phyloP scores from a whole-genome alignment of 2,329 filamentous ascomycete species.

The Aspergillus carbonarius region DNA sequence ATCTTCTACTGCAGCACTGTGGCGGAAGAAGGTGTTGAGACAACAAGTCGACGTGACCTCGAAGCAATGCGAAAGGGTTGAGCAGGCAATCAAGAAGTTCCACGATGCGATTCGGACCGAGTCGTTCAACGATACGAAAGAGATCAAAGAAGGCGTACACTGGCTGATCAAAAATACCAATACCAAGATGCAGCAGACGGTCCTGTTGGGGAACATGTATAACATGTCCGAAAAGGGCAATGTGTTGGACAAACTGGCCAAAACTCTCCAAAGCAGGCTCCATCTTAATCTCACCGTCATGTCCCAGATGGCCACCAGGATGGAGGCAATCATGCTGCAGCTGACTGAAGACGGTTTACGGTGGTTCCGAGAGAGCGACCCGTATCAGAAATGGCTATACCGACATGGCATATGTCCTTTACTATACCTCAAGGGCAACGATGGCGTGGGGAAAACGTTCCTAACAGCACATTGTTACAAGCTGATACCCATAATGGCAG shows the following conservation, averaged over 20 bases:
- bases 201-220: background rate
- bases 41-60: background rate
- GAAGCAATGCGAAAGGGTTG: background rate
- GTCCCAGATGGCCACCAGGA: background rate
- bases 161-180: constrained; percentile 1
- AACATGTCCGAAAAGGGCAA: background rate
- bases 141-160: background rate
- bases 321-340: background rate
- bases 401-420: background rate
- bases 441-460: background rate
- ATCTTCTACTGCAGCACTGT: background rate
- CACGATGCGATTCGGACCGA: background rate
- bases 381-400: background rate
- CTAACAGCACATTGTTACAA: background rate
- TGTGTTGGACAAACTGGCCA: background rate
- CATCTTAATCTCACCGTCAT: background rate
- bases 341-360: background rate
- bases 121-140: background rate
- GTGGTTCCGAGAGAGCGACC: background rate
- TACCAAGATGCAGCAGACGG: background rate
- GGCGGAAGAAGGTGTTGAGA: background rate
- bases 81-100: background rate
- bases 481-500: background rate
- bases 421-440: background rate
- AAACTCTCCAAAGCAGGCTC: background rate